Evolutionary conservation across 1,284 basidiomycete species (phyloP).

Genomic region (Inonotus obliquus): DNA sequence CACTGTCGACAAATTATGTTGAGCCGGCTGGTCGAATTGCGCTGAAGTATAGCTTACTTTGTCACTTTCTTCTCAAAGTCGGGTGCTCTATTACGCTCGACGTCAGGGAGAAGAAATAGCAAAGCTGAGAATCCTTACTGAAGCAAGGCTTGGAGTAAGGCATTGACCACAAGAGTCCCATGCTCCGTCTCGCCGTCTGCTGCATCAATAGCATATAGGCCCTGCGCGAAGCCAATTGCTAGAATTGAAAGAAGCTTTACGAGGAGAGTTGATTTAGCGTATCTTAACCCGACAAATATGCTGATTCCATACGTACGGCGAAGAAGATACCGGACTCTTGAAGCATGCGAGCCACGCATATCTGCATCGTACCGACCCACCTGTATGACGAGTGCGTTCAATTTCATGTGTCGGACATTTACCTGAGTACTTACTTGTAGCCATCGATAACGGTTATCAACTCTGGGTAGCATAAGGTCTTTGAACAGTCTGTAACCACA

Average conservation of each 20-base stretch:
- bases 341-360: conserved; percentile 85
- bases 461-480: conserved; percentile 39
- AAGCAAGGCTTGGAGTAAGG: conserved; percentile 77
- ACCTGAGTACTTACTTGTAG: conserved; percentile 52
- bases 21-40: neutral
- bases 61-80: conserved; percentile 51
- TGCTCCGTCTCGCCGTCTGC: conserved; percentile 77
- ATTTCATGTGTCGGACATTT: neutral
- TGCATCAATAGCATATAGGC: conserved; percentile 84
- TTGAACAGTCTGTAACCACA: neutral
- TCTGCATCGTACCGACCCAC: conserved; percentile 82
- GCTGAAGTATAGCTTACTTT: neutral
- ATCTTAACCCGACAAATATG: conserved; percentile 12
- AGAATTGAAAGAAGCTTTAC: conserved; percentile 74
- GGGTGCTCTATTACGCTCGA: conserved; percentile 51
- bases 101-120: conserved; percentile 7
- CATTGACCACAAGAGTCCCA: conserved; percentile 56
- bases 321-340: conserved; percentile 94
- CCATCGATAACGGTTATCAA: conserved; percentile 78
- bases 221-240: conserved; percentile 82
- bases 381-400: conserved; percentile 29
- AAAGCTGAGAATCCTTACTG: conserved; percentile 43
- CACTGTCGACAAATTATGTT: conserved; percentile 33
- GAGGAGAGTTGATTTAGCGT: conserved; percentile 16
- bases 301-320: conserved; percentile 44